A percentile compares a stretch with the other conserved stretches of the same genome.
These are phyloP conservation scores for Amanita inopinata DNA, from an alignment of 768 basidiomycete genomes.

Conservation along the genomic window DNA sequence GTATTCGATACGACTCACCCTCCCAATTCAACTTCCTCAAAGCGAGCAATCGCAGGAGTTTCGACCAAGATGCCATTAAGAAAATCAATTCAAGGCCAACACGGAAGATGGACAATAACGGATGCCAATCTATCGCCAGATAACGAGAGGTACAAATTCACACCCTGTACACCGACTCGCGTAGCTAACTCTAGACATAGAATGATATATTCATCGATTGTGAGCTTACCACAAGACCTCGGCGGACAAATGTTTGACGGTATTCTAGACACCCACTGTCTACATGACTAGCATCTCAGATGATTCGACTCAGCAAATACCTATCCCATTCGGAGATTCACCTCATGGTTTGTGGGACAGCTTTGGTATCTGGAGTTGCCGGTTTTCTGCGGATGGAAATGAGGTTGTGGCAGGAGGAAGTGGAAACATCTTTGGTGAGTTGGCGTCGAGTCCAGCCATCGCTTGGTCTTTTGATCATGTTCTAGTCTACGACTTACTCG, in stretches of 20 bases:
- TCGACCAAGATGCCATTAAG: conserved; percentile 36
- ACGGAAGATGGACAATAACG: conserved; percentile 89
- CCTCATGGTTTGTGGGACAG: conserved; percentile 33
- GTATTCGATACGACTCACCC: conserved; percentile 72
- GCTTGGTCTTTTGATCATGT: conserved; percentile 3
- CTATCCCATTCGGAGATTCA: conserved; percentile 50
- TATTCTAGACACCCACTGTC: conserved; percentile 52
- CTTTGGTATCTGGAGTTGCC: conserved; percentile 86
- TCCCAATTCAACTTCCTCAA: conserved; percentile 17
- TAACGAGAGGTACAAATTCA: conserved; percentile 57
- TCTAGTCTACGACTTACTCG: conserved; percentile 84
- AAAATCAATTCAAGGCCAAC: conserved; percentile 64
- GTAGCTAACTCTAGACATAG: conserved; percentile 26
- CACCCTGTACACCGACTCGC: background rate
- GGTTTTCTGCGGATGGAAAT: conserved; percentile 92
- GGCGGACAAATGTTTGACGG: background rate
- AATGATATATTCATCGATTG: conserved; percentile 90
- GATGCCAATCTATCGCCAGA: conserved; percentile 87
- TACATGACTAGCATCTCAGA: conserved; percentile 71
- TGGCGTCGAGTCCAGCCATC: conserved; percentile 5
- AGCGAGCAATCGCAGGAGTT: conserved; percentile 20
- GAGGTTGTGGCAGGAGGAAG: conserved; percentile 92
- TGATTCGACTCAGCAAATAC: conserved; percentile 46
- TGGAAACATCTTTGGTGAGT: conserved; percentile 62
- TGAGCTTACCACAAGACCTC: conserved; percentile 21